Evolutionary conservation across 345 rosid genomes (phyloP).

Genomic region (Geranium brycei): DNA sequence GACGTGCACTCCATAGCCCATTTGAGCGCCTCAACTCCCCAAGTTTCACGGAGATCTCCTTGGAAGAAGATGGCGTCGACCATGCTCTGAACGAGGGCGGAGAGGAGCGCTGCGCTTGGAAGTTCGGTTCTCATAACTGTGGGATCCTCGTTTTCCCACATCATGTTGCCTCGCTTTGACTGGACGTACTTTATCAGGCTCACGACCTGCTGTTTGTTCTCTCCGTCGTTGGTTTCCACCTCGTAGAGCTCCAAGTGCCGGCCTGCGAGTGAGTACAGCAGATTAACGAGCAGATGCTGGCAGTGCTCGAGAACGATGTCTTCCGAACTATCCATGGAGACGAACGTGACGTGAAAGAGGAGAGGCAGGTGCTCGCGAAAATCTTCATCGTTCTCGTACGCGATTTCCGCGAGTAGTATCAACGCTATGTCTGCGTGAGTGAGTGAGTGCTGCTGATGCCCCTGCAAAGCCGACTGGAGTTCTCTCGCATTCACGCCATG

Average conservation of each 20-base stretch:
- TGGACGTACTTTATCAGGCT: slow-evolving; percentile 95
- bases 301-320: slow-evolving; percentile 97
- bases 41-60: slow-evolving; percentile 97
- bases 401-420: slow-evolving; percentile 92
- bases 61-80: slow-evolving; percentile 99
- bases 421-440: slow-evolving; percentile 98
- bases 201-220: slow-evolving; percentile 92
- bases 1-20: slow-evolving; percentile 99
- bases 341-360: slow-evolving; percentile 95
- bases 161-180: slow-evolving; percentile 98
- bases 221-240: slow-evolving; percentile 91
- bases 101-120: slow-evolving; percentile 90
- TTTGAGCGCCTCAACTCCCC: slow-evolving; percentile 96
- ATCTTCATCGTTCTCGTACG: slow-evolving; percentile 97
- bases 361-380: slow-evolving; percentile 95
- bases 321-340: slow-evolving; percentile 99
- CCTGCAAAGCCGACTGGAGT: slow-evolving; percentile 94
- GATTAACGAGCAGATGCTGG: slow-evolving; percentile 94
- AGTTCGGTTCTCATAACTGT: slow-evolving; percentile 72
- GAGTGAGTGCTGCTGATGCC: slow-evolving; percentile 96
- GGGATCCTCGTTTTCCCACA: slow-evolving; percentile 99
- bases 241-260: slow-evolving; percentile 95
- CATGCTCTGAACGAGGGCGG: slow-evolving; percentile 97
- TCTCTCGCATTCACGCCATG: slow-evolving; percentile 88
- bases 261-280: slow-evolving; percentile 91